Evolutionary conservation across 768 basidiomycete species (phyloP).

Genomic region (Russula vinacea): DNA sequence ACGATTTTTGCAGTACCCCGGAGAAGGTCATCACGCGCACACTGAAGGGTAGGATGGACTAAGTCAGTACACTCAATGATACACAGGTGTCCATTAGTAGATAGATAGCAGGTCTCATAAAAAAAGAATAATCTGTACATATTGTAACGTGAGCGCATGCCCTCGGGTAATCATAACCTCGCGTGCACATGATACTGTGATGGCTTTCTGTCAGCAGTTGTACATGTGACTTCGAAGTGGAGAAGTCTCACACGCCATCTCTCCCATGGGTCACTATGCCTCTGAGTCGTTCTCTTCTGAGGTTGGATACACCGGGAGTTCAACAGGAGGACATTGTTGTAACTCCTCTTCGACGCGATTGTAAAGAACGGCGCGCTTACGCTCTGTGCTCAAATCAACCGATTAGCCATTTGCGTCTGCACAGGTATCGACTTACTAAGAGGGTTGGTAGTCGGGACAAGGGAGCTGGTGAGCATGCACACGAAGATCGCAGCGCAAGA

Average conservation of each 20-base stretch:
- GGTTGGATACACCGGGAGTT: background rate
- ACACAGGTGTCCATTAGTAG: constrained; percentile 1
- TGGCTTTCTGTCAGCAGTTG: background rate
- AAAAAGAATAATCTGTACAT: constrained; percentile 11
- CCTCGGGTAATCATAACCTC: background rate
- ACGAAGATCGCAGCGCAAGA: constrained; percentile 8
- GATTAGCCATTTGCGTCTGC: background rate
- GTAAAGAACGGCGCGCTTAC: constrained; percentile 11
- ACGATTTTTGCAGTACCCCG: constrained; percentile 51
- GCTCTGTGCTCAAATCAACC: constrained; percentile 3
- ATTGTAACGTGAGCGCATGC: background rate
- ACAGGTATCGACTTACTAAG: constrained; percentile 5
- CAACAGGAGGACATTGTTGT: constrained; percentile 11
- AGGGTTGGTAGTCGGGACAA: background rate
- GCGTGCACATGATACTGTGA: too few relatives aligned
- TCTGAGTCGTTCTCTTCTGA: background rate
- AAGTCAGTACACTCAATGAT: constrained; percentile 30
- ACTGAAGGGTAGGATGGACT: constrained; percentile 92
- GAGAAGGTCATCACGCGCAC: constrained; percentile 79
- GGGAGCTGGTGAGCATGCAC: background rate
- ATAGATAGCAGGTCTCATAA: constrained; percentile 8
- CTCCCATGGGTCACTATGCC: background rate
- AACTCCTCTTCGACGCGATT: constrained; percentile 13
- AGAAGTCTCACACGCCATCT: too few relatives aligned
- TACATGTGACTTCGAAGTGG: background rate